Conservation (phyloP, 164 flowering plant species). For the Warburgia ugandensis region DNA sequence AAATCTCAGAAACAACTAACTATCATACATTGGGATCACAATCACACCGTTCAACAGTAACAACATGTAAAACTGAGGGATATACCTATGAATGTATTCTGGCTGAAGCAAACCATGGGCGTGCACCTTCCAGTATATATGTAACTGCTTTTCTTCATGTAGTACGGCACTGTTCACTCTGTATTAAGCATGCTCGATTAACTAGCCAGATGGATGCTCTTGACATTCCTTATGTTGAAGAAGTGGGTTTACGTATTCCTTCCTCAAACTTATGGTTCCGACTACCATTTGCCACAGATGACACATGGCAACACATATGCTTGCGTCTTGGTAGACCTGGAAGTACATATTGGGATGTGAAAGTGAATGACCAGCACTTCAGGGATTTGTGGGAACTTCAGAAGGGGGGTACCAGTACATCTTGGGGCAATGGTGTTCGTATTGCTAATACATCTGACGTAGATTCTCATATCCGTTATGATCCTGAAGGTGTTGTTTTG, state of each 20-base stretch:
- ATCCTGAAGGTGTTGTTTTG: conserved; percentile 85
- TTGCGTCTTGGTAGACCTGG: conserved; percentile 94
- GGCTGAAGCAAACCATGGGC: conserved; percentile 89
- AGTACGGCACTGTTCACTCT: conserved; percentile 85
- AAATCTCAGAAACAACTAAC: conserved; percentile 25
- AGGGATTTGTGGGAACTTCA: conserved; percentile 97
- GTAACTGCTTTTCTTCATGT: conserved; percentile 86
- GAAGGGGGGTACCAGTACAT: conserved; percentile 55
- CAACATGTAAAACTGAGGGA: conserved; percentile 34
- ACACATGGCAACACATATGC: conserved; percentile 84
- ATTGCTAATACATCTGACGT: conserved; percentile 88
- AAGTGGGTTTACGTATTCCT: conserved; percentile 61
- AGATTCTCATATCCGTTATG: conserved; percentile 92
- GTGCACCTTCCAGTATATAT: conserved; percentile 69
- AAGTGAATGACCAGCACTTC: conserved; percentile 87
- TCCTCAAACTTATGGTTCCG: conserved; percentile 91
- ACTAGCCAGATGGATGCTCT: conserved; percentile 97
- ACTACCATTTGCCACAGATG: conserved; percentile 65
- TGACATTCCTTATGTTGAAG: conserved; percentile 90
- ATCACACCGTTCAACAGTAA: conserved; percentile 21
- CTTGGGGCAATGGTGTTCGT: conserved; percentile 92
- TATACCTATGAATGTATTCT: conserved; percentile 64
- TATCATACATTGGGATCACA: conserved; percentile 23
- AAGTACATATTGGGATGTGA: conserved; percentile 95
- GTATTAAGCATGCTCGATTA: conserved; percentile 86